Conservation (phyloP, 164 flowering plant species). For the Houttuynia cordata region DNA sequence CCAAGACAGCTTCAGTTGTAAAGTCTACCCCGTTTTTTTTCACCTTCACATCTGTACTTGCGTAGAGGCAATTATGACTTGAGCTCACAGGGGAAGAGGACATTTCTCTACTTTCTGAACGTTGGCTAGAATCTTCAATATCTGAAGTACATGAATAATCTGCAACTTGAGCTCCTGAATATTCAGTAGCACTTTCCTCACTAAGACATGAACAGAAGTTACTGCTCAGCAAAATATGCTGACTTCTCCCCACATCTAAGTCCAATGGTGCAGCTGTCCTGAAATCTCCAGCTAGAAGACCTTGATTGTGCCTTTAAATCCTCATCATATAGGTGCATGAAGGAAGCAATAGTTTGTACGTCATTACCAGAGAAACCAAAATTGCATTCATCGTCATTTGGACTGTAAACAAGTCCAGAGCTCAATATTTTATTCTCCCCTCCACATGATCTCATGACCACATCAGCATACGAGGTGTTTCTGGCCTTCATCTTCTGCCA, state of each 20-base stretch:
- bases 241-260: conserved; percentile 12
- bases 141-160: conserved; percentile 69
- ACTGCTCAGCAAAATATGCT: conserved; percentile 15
- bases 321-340: conserved; percentile 7
- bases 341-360: conserved; percentile 3
- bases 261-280: conserved; percentile 12
- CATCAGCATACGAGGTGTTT: conserved; percentile 62
- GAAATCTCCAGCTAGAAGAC: conserved; percentile 6
- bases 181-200: conserved; percentile 57
- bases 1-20: conserved; percentile 8
- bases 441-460: conserved; percentile 21
- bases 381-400: conserved; percentile 3
- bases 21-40: conserved; percentile 15
- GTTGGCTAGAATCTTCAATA: conserved; percentile 63
- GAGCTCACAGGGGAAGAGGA: conserved; percentile 18
- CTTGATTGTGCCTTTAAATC: conserved; percentile 13
- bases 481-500: conserved; percentile 45
- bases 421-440: conserved; percentile 4
- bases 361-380: conserved; percentile 5
- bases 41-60: conserved; percentile 19
- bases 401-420: conserved; percentile 11
- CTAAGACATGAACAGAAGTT: conserved; percentile 74
- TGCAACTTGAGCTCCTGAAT: conserved; percentile 41
- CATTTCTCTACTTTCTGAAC: conserved; percentile 50
- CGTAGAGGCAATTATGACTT: conserved; percentile 18